Evolutionary conservation across 495 filamentous ascomycete genomes (phyloP).

Genomic region (Evernia prunastri): DNA sequence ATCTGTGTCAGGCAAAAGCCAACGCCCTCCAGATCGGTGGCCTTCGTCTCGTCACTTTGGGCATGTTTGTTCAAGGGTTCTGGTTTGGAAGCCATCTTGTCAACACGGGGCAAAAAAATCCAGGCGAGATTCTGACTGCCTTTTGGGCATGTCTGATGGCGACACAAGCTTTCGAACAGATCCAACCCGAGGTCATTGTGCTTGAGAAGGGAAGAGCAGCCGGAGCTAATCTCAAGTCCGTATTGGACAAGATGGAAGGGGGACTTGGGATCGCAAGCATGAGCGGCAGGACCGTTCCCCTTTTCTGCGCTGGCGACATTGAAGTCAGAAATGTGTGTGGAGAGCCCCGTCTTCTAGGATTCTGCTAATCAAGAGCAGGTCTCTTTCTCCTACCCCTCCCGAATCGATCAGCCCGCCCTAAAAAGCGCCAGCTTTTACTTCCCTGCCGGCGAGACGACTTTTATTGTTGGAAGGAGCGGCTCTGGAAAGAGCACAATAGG

Average conservation of each 20-base stretch:
- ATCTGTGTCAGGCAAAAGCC: constrained; percentile 58
- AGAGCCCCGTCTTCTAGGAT: neutral
- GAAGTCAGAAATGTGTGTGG: constrained; percentile 60
- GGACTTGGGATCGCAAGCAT: constrained; percentile 29
- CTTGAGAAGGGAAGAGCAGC: constrained; percentile 78
- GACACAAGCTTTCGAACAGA: constrained; percentile 62
- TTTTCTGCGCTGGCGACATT: constrained; percentile 57
- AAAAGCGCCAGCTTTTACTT: constrained; percentile 59
- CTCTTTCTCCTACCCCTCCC: constrained; percentile 77
- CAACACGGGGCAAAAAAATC: constrained; percentile 42
- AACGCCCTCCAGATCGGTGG: constrained; percentile 66
- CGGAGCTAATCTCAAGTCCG: constrained; percentile 48
- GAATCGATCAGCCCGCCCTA: constrained; percentile 56
- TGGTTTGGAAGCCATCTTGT: constrained; percentile 77
- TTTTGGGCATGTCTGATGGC: constrained; percentile 78
- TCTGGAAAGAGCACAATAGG: constrained; percentile 90
- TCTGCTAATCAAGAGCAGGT: constrained; percentile 43
- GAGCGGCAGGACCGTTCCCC: constrained; percentile 30
- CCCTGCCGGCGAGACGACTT: constrained; percentile 64
- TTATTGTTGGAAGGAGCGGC: constrained; percentile 79
- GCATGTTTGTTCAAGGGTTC: constrained; percentile 86
- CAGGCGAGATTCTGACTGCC: constrained; percentile 72
- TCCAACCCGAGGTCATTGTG: constrained; percentile 67
- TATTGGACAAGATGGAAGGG: constrained; percentile 36
- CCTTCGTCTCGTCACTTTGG: constrained; percentile 64